phyloP scores from a whole-genome alignment of 2,329 filamentous ascomycete species.

The Alternaria gaisen region DNA sequence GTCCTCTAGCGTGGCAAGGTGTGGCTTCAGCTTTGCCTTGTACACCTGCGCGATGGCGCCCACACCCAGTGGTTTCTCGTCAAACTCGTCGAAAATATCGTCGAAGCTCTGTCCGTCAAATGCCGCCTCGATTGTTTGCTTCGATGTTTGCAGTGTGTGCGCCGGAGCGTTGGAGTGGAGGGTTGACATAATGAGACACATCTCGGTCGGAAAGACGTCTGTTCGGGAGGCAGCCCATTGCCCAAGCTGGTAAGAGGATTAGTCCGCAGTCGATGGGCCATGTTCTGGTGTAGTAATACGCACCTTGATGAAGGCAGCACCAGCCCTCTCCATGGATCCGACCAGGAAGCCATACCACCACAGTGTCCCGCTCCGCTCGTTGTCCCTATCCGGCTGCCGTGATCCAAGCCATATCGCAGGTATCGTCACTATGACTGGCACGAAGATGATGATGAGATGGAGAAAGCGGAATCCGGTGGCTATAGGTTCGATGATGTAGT shows the following conservation, averaged over 20 bases:
- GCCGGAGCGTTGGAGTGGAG: constrained; percentile 94
- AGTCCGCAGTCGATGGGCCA: constrained; percentile 12
- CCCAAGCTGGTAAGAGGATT: constrained; percentile 69
- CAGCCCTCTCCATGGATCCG: constrained; percentile 87
- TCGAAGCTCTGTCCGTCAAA: constrained; percentile 83
- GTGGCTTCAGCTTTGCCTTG: constrained; percentile 87
- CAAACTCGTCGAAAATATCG: constrained; percentile 95
- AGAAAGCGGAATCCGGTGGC: constrained; percentile 89
- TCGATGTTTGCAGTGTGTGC: constrained; percentile 83
- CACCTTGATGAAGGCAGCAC: constrained; percentile 97
- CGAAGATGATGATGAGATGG: constrained; percentile 86
- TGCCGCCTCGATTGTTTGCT: constrained; percentile 78
- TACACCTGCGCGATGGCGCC: constrained; percentile 98
- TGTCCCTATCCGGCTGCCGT: constrained; percentile 69
- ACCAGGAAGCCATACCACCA: constrained; percentile 97
- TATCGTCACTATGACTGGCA: constrained; percentile 83
- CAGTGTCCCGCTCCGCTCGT: constrained; percentile 81
- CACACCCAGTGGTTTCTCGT: constrained; percentile 87
- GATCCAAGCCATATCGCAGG: constrained; percentile 83
- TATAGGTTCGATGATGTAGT: constrained; percentile 81
- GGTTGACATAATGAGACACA: constrained; percentile 93
- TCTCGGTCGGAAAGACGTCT: constrained; percentile 92
- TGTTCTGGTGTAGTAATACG: neutral
- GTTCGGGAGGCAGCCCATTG: constrained; percentile 98
- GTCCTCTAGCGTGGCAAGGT: constrained; percentile 72